Base-by-base conservation (phyloP, 768 basidiomycete genomes). In the Lactarius quietus region DNA sequence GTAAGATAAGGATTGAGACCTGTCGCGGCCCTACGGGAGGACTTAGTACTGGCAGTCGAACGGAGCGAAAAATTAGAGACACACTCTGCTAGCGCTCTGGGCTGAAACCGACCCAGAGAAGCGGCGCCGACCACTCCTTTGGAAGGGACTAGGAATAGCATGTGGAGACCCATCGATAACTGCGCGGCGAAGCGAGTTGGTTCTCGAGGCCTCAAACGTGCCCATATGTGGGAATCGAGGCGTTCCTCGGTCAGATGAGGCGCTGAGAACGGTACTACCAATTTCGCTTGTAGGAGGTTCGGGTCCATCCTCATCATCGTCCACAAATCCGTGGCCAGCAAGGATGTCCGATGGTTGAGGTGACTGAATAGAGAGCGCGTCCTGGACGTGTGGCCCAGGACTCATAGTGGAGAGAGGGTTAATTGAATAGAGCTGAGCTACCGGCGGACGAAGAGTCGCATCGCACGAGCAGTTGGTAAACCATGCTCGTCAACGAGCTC, bases 401-500 rank as follows among this genome's bases (percentile, higher is more conserved):
- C 84, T 86, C 72, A 92, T 81, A 9, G 88, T 91, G n/a, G 87
- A 90, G 72, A 87, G 76, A 57, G 90, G 90, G 65, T 92, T 83
- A 76, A 92, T 88, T 33, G 77, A 69, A 39, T 61, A 83, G 31
- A 84, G 83, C 48, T 88, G 81, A 20, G 74, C 74, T 23, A 80
- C 81, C 9, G 90, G 91, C 68, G 86, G 82, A 70, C 79, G 83
- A 91, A 89, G 53, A 89, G 78, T 65, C 80, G 78, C 85, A 91
- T 88, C 28, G 89, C 88, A 62, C 84, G 85, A n/a, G 84, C 84
- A 62, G 90, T 92, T 31, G 86, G 88, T 7, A 90, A 78, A 62
- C 87, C 85, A 65, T 86, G 83, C 10, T 85, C 82, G 61, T 88
- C 89, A n/a, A 92, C 86, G 58, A 92, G 85, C 66, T 93, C 90